Conservation (phyloP, 2,329 filamentous ascomycete species). For the Aspergillus amoenus region DNA sequence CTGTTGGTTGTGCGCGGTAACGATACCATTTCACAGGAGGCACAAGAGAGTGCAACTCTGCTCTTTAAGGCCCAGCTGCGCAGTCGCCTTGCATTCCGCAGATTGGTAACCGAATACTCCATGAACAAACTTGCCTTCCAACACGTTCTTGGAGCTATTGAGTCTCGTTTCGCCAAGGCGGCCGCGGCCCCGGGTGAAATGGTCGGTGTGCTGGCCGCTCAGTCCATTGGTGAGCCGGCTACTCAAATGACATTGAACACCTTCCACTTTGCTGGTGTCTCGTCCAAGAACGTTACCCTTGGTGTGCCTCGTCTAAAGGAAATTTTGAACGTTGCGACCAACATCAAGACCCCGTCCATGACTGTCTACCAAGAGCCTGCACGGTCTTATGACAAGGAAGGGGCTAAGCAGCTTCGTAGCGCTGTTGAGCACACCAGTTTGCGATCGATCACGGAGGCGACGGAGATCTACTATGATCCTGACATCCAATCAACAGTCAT, state of each 20-base stretch:
- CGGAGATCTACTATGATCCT: conserved; percentile 97
- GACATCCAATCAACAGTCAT: conserved; percentile 84
- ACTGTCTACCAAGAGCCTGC: conserved; percentile 75
- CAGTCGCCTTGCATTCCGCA: conserved; percentile 88
- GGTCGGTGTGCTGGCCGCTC: conserved; percentile 95
- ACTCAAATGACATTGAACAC: conserved; percentile 99
- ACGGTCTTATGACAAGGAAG: conserved; percentile 66
- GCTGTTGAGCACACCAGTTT: conserved; percentile 92
- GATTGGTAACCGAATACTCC: conserved; percentile 79
- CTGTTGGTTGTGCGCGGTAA: conserved; percentile 83
- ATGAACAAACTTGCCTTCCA: conserved; percentile 90
- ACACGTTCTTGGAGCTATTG: conserved; percentile 86
- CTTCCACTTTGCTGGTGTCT: conserved; percentile 99
- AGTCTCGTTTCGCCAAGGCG: conserved; percentile 81
- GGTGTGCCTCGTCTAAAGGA: conserved; percentile 99
- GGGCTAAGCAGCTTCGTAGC: conserved; percentile 82
- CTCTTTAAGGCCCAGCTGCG: conserved; percentile 91
- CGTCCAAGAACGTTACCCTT: conserved; percentile 98
- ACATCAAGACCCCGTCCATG: conserved; percentile 99
- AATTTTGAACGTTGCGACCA: conserved; percentile 95
- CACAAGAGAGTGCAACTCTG: conserved; percentile 82
- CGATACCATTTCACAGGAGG: conserved; percentile 79
- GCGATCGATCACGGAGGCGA: conserved; percentile 83
- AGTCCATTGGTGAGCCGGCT: conserved; percentile 97
- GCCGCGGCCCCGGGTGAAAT: conserved; percentile 93